Base-by-base conservation (phyloP, 345 rosid species). In the Citrus maxima region DNA sequence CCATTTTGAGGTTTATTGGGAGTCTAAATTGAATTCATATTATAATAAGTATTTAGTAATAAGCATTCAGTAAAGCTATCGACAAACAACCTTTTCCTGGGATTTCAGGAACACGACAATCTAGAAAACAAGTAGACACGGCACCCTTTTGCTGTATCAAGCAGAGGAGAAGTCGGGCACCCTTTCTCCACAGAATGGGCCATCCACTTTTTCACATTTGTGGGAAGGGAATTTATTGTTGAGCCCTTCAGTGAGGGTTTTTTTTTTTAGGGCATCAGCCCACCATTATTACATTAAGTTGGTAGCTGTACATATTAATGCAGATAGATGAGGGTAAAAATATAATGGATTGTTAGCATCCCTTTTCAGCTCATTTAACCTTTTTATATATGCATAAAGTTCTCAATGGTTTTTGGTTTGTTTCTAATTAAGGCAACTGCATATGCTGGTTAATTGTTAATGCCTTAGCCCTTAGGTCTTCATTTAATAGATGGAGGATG, bases 121-220 rank as follows among this genome's bases (percentile, higher is more conserved):
- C 55, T 14, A 14, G 55, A 49, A 49, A 49, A 49, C 21, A 49
- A 14, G 55, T 49, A 49, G 78, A 83, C 76, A 60, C 90, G 98
- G 79, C 92, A 93, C 38, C 97, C 97, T 77, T 95, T 97, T 24
- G 90, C 81, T 24, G 89, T 84, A 78, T 92, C 98, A 24, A 95
- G 90, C 83, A 95, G 84, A 40, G 98, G 98, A 72, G 90, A 83
- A 1, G 55, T 3, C 77, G 93, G 95, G 83, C 95, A 95, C 0
- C 97, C 55, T 49, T 49, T 97, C 60, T 90, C 87, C 32, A 91
- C 90, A 0, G 42, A 79, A 40, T 87, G 92, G 79, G 92, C 80
- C 89, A 74, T 88, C 98, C 97, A 90, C 80, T 80, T 90, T 69
- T 81, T 67, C 54, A 80, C 4, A 40, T 40, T 40, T 2, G 46